Conservation (phyloP, 345 rosid genomes). For the Citrus cavaleriei region DNA sequence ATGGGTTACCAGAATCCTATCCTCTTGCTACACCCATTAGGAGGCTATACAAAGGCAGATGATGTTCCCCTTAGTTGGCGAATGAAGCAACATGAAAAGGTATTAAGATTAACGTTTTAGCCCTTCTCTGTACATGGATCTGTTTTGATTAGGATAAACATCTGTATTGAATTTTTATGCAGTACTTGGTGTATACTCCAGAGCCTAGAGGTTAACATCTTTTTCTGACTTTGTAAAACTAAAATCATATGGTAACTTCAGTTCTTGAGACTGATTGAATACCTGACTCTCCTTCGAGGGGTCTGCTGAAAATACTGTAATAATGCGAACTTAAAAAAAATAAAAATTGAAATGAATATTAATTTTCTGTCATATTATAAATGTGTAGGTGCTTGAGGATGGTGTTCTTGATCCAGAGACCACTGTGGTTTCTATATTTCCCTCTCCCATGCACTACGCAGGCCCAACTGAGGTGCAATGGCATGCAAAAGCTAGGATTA, state of each 20-base stretch:
- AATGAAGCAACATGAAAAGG: slow-evolving; percentile 98
- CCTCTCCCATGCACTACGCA: slow-evolving; percentile 98
- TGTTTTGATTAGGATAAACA: background rate
- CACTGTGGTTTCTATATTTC: slow-evolving; percentile 93
- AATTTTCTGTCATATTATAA: background rate
- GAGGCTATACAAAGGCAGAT: slow-evolving; percentile 96
- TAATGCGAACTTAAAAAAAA: background rate
- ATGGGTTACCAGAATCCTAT: slow-evolving; percentile 95
- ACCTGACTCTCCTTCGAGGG: background rate
- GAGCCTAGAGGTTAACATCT: background rate
- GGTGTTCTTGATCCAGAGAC: slow-evolving; percentile 99
- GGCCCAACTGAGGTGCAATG: slow-evolving; percentile 99
- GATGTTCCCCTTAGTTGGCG: slow-evolving; percentile 98
- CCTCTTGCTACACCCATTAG: slow-evolving; percentile 92
- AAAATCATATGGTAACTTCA: background rate
- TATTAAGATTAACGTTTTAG: slow-evolving; percentile 6
- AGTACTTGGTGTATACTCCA: too few relatives aligned
- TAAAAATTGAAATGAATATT: background rate
- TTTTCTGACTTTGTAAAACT: too few relatives aligned
- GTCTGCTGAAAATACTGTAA: background rate
- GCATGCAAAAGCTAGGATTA: slow-evolving; percentile 98
- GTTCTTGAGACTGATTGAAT: background rate
- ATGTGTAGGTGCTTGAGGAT: slow-evolving; percentile 83
- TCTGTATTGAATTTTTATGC: background rate
- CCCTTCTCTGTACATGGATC: background rate